Base-by-base conservation (phyloP, 208 protist genomes). In the Leishmania guyanensis region DNA sequence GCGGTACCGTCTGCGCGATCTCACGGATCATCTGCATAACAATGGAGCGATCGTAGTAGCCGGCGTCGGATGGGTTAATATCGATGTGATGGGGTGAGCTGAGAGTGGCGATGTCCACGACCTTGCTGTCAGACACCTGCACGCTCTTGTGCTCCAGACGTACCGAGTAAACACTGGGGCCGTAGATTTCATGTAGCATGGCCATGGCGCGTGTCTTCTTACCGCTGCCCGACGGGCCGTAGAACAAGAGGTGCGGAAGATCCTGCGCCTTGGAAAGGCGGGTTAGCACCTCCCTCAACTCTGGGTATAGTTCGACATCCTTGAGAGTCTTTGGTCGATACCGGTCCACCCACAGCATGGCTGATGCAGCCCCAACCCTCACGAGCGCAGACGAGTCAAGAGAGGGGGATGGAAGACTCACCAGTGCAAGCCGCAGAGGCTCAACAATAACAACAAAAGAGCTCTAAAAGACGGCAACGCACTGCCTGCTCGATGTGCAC, bases 1-100 rank as follows among this genome's bases (percentile, higher is more conserved):
- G 82, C 50, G 98, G 91, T 50, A 90, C 93, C 46, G 95, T 98
- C 79, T 98, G 89, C 39, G 99, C 99, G 83, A 99, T 99, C 84
- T 99, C 99, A 78, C 99, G 99, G 75, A 99, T 99, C 84, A 99
- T 95, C 82, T 99, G 98, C 94, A 99, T 97, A 43, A 99, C 95
- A 53, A 99, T 98, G 1, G 99, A 84, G 46, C 99, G 91, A 89
- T 99, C 99, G 81, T 99, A 94, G 83, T 92, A 98, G 39, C 99
- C 99, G 0, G 96, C 98, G 77, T 99, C 99, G 39, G 95, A 98
- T 50, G 99, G 99, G 88, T 99, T 99, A 68, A 99, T 90, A 87
- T 99, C 99, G 80, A 99, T 99, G 91, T 99, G 99, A 88, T 99
- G 97, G 14, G 94, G 92, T 46, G 95, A 99, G 74, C 93, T 98